Conservation (phyloP, 2,329 filamentous ascomycete species). For the Domatiomyces catenatus region DNA sequence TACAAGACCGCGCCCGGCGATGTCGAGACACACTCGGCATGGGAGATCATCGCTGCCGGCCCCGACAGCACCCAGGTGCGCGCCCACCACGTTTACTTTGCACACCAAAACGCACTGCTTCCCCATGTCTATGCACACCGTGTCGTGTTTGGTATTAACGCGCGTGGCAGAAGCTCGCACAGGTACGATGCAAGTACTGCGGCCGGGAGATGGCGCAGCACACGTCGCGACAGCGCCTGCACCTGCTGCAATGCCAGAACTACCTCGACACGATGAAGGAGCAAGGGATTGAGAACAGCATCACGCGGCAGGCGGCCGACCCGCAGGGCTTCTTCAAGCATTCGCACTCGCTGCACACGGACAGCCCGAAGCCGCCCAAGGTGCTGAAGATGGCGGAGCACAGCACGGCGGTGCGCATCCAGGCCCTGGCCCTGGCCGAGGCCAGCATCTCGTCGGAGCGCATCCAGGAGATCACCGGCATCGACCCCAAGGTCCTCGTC, state of each 20-base stretch:
- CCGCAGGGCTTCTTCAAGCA: slow-evolving; percentile 15
- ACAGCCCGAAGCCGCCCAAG: slow-evolving; percentile 15
- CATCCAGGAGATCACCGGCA: slow-evolving; percentile 18
- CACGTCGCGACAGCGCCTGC: slow-evolving; percentile 18
- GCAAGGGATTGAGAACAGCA: slow-evolving; percentile 16
- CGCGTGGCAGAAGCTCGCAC: slow-evolving; percentile 14
- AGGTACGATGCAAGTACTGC: slow-evolving; percentile 19
- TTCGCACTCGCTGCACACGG: slow-evolving; percentile 7
- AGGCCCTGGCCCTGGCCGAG: slow-evolving; percentile 17
- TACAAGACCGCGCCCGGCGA: slow-evolving; percentile 19
- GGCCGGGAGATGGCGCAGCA: slow-evolving; percentile 18
- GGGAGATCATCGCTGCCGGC: slow-evolving; percentile 17
- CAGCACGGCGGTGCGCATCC: slow-evolving; percentile 15
- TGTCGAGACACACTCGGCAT: slow-evolving; percentile 18
- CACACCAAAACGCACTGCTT: neutral
- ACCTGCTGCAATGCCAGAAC: slow-evolving; percentile 15
- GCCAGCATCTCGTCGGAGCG: slow-evolving; percentile 16
- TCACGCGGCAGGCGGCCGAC: slow-evolving; percentile 17
- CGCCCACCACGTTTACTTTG: neutral
- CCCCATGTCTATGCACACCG: neutral
- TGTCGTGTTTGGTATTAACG: slow-evolving; percentile 3
- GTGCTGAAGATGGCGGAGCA: slow-evolving; percentile 17
- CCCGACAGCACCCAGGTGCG: slow-evolving; percentile 15
- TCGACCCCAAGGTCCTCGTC: slow-evolving; percentile 17
- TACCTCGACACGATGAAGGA: slow-evolving; percentile 18